Evolutionary conservation across 2,329 filamentous ascomycete species (phyloP).

Genomic region (Huntiella omanensis): DNA sequence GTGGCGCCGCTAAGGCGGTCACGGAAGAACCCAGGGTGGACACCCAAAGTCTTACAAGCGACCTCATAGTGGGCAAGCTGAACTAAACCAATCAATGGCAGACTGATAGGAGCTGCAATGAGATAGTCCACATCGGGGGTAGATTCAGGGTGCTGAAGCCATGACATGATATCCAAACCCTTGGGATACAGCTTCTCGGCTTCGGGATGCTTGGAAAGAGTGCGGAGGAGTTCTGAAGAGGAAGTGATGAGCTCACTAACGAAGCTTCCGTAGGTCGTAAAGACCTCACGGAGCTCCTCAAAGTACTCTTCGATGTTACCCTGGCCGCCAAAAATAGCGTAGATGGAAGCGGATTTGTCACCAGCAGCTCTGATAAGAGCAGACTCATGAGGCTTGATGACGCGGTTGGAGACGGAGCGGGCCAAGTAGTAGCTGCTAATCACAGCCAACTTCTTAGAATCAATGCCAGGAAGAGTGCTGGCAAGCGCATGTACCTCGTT

Average conservation of each 20-base stretch:
- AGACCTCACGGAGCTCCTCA: conserved; percentile 83
- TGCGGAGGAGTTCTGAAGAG: conserved; percentile 74
- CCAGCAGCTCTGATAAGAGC: conserved; percentile 77
- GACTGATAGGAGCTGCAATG: conserved; percentile 84
- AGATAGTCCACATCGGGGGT: conserved; percentile 91
- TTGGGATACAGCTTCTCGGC: conserved; percentile 95
- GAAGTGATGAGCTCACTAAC: conserved; percentile 67
- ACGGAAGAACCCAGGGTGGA: conserved; percentile 72
- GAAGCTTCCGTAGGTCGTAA: conserved; percentile 78
- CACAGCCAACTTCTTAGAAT: conserved; percentile 77
- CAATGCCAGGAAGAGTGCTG: conserved; percentile 71
- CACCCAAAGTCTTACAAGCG: conserved; percentile 77
- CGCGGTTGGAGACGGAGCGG: conserved; percentile 62
- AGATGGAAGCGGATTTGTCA: conserved; percentile 67
- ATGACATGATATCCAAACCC: conserved; percentile 85
- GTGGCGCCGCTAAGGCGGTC: conserved; percentile 75
- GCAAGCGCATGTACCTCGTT: conserved; percentile 92
- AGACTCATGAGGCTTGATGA: conserved; percentile 83
- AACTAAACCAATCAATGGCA: conserved; percentile 87
- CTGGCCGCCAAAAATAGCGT: conserved; percentile 90
- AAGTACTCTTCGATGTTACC: conserved; percentile 99
- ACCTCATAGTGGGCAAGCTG: conserved; percentile 93
- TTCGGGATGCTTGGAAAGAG: conserved; percentile 60
- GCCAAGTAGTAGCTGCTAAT: conserved; percentile 85
- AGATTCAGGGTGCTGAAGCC: conserved; percentile 74